phyloP scores from a whole-genome alignment of 108 stramenopile genomes.

The Cylindrotheca closterium region DNA sequence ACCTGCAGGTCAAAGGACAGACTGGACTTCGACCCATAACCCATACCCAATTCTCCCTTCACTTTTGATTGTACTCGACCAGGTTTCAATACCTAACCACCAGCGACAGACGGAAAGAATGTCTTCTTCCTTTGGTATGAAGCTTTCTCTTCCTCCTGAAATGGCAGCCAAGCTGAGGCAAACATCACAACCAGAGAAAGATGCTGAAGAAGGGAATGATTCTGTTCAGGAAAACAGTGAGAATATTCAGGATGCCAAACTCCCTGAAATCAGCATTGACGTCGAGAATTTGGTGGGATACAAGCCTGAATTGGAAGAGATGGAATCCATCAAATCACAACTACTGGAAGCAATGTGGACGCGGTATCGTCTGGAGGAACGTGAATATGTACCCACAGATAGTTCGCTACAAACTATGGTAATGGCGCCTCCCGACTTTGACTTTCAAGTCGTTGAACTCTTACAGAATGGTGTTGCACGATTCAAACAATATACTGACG shows the following conservation, averaged over 20 bases:
- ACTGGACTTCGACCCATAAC: no score
- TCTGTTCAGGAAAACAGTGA: not conserved
- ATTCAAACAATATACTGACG: not conserved
- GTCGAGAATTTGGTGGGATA: conserved; percentile 35
- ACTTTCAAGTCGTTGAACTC: conserved; percentile 32
- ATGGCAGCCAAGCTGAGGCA: not conserved
- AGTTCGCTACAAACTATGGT: not conserved
- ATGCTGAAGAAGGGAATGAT: not conserved
- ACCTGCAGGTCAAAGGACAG: no score
- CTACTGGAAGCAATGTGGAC: conserved; percentile 37
- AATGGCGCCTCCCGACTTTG: conserved; percentile 32
- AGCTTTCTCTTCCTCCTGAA: not conserved
- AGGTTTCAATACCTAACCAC: no score
- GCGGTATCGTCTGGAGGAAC: conserved; percentile 10
- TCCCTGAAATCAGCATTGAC: conserved; percentile 30
- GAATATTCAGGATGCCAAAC: not conserved
- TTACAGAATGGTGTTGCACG: conserved; percentile 28
- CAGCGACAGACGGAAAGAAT: no score
- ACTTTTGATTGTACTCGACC: no score
- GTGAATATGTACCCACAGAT: not conserved
- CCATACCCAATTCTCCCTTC: no score
- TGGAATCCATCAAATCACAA: conserved; percentile 15
- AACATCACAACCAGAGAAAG: not conserved
- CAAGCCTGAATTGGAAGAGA: conserved; percentile 17
- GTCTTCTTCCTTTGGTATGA: not conserved